Conservation (phyloP, 2,329 filamentous ascomycete genomes). For the Gyromitra esculenta region DNA sequence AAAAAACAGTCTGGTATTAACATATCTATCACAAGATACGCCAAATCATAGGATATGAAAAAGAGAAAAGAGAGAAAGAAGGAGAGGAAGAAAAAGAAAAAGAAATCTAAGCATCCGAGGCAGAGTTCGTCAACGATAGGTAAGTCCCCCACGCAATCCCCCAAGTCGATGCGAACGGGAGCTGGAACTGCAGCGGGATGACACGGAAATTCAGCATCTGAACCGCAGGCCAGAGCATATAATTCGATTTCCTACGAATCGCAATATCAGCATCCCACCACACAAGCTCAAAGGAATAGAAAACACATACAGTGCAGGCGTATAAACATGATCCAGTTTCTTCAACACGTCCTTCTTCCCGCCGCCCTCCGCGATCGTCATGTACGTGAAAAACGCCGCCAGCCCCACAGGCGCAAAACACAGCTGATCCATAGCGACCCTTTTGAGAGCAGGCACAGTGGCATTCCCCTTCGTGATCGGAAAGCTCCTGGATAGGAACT, state of each 20-base stretch:
- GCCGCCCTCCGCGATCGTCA: conserved; percentile 95
- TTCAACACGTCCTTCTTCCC: conserved; percentile 78
- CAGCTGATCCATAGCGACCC: conserved; percentile 90
- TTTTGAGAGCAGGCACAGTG: conserved; percentile 81
- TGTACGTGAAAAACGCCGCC: conserved; percentile 89
- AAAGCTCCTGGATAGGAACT: conserved; percentile 81
- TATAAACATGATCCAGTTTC: conserved; percentile 93
- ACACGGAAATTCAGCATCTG: conserved; percentile 96
- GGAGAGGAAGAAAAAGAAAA: neutral
- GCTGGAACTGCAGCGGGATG: conserved; percentile 94
- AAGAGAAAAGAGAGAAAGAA: neutral
- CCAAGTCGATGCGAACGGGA: conserved; percentile 62
- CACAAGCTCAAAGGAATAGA: neutral
- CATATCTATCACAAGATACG: conserved; percentile 12
- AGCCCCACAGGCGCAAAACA: conserved; percentile 90
- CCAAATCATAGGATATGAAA: neutral
- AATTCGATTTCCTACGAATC: conserved; percentile 81
- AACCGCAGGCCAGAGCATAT: conserved; percentile 90
- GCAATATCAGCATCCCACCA: neutral
- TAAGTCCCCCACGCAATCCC: conserved; percentile 55
- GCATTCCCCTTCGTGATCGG: conserved; percentile 74
- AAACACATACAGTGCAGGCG: conserved; percentile 74
- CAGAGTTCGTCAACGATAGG: conserved; percentile 51
- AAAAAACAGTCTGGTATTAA: conserved; percentile 8
- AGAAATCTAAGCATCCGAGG: conserved; percentile 33